Base-by-base conservation (phyloP, 805 yeast genomes). In the Candida bentonensis region DNA sequence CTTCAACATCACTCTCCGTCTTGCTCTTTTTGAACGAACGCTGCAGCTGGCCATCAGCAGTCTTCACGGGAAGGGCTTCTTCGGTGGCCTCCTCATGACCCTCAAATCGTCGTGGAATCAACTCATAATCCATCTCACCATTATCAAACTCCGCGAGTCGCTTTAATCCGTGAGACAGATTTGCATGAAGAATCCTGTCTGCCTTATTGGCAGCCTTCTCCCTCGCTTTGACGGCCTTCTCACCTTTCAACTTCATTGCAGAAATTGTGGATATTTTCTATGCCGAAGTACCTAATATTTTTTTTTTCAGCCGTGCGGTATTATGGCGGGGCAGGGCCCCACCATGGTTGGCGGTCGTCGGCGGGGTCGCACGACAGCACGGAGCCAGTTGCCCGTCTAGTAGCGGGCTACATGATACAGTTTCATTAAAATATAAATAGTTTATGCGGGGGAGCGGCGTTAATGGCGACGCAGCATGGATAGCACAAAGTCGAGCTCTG, bases 21-120 rank as follows among this genome's bases (percentile, higher is more conserved):
- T 49, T 52, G 23, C 50, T 55, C 39, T 48, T 54, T 42, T 49
- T 51, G 60, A 66, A 53, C 64, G 78, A 83, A 54, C 94, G 70
- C 60, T 79, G 75, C n/a, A 89, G 67, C 43, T 67, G 71, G 44
- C 95, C 96, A 49, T 77, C 84, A 15, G 70, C 68, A 3, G 70
- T 66, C 54, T 81, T 82, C 44, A 88, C 83, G 0, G 97, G 97
- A 45, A 89, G 68, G 9, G 82, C 79, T 57, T 83, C 95, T 3
- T 65, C 67, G 3, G 67, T 70, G 9, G 62, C 63, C 11, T 66
- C 61, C 13, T 51, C 56, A 2, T 46, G 50, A 3, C 23, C 45
- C 17, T 63, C 62, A 50, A 76, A 62, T 2, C 60, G 54, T 59
- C 97, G 72, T 1, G 96, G 94, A 45, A 58, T 63, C 51, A 69